Evolutionary conservation across 2,329 filamentous ascomycete species (phyloP).

Genomic region (Metarhizium humberi): DNA sequence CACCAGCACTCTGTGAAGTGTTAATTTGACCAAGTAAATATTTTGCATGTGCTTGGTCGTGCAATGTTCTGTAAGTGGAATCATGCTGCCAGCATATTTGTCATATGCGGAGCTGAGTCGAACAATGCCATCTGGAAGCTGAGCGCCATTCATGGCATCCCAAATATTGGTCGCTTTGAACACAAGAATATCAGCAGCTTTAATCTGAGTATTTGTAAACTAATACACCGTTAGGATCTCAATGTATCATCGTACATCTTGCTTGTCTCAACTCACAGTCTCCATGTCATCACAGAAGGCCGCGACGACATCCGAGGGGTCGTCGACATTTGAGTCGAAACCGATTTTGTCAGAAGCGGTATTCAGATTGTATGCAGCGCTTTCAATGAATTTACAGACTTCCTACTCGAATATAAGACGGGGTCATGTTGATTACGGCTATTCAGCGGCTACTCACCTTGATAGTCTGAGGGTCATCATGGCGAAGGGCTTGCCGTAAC

Average conservation of each 20-base stretch:
- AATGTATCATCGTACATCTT: not conserved
- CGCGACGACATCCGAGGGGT: not conserved
- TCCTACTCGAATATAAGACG: not conserved
- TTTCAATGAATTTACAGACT: not conserved
- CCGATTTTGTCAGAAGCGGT: not conserved
- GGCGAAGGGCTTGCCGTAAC: not conserved
- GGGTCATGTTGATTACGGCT: not conserved
- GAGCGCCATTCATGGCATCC: not conserved
- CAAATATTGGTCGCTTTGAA: constrained; percentile 2
- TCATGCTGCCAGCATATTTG: not conserved
- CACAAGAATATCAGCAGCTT: not conserved
- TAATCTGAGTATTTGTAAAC: not conserved
- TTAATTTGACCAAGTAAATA: not conserved
- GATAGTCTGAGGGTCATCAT: not conserved
- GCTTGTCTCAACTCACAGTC: not conserved
- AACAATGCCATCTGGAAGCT: not conserved
- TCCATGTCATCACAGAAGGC: constrained; percentile 2
- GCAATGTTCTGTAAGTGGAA: not conserved
- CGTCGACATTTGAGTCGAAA: not conserved
- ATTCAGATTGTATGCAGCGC: not conserved
- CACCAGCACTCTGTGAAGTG: not conserved
- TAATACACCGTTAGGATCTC: not conserved
- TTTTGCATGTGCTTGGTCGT: not conserved
- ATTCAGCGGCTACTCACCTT: not conserved
- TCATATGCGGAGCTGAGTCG: not conserved